A percentile compares a stretch with the other conserved stretches of the same genome.
Conservation (phyloP, 495 filamentous ascomycete species). For the Aspergillus sclerotioniger region DNA sequence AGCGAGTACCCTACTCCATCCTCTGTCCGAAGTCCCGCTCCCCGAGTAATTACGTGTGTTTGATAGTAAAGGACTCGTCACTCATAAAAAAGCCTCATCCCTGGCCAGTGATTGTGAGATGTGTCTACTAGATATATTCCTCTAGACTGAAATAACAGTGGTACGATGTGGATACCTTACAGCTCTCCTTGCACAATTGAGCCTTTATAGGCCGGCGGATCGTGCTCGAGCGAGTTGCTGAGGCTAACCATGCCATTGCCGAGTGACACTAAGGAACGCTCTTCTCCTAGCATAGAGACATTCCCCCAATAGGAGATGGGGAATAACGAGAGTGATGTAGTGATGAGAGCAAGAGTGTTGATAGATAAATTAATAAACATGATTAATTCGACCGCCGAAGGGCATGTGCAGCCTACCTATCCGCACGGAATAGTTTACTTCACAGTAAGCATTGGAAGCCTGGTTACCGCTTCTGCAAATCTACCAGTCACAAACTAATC, state of each 20-base stretch:
- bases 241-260: slow-evolving; percentile 3
- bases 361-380: slow-evolving; percentile 1
- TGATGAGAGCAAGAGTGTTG: neutral
- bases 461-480: slow-evolving; percentile 1
- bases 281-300: slow-evolving; percentile 1
- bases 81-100: neutral
- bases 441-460: neutral
- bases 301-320: neutral
- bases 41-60: neutral
- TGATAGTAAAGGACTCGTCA: neutral
- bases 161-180: slow-evolving; percentile 12
- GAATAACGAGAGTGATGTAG: neutral
- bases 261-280: slow-evolving; percentile 2
- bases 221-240: slow-evolving; percentile 3
- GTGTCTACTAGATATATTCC: slow-evolving; percentile 1
- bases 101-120: neutral
- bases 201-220: slow-evolving; percentile 2
- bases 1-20: neutral
- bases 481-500: slow-evolving; percentile 7
- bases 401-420: neutral
- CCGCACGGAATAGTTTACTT: neutral
- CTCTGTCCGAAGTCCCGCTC: neutral
- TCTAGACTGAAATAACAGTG: neutral
- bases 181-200: slow-evolving; percentile 18
- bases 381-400: neutral